Conservation (phyloP, 2,329 filamentous ascomycete species). For the Chaetoscypha palmicola region DNA sequence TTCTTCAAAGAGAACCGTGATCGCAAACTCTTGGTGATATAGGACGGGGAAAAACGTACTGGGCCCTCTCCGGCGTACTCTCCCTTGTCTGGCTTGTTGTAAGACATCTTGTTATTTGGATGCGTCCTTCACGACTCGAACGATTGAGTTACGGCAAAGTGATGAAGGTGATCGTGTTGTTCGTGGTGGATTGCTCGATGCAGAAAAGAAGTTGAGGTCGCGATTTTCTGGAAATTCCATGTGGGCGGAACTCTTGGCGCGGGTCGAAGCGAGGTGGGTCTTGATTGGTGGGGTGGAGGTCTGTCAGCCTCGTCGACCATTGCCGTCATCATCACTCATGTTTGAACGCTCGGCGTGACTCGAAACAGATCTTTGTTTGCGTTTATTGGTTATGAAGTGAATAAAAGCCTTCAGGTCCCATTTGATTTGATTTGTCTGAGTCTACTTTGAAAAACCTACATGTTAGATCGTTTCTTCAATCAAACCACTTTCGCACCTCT, state of each 20-base stretch:
- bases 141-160: constrained; percentile 71
- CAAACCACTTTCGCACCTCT: not conserved
- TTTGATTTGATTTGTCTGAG: no score
- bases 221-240: constrained; percentile 5
- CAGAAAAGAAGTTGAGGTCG: constrained; percentile 7
- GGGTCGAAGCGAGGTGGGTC: constrained; percentile 12
- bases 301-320: constrained; percentile 13
- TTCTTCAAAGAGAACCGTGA: no score
- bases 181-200: constrained; percentile 8
- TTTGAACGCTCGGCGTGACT: no score
- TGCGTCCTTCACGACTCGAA: constrained; percentile 73
- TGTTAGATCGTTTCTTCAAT: not conserved
- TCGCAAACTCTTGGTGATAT: not conserved
- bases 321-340: constrained; percentile 6
- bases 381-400: no score
- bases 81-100: constrained; percentile 88
- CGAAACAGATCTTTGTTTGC: no score
- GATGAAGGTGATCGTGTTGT: constrained; percentile 50
- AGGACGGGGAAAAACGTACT: constrained; percentile 46
- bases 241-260: constrained; percentile 18
- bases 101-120: constrained; percentile 64
- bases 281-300: constrained; percentile 12
- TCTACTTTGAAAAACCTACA: no score
- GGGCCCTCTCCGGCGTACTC: constrained; percentile 71
- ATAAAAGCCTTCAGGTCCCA: no score